Base-by-base conservation (phyloP, 345 rosid genomes). In the Aquilaria sinensis region DNA sequence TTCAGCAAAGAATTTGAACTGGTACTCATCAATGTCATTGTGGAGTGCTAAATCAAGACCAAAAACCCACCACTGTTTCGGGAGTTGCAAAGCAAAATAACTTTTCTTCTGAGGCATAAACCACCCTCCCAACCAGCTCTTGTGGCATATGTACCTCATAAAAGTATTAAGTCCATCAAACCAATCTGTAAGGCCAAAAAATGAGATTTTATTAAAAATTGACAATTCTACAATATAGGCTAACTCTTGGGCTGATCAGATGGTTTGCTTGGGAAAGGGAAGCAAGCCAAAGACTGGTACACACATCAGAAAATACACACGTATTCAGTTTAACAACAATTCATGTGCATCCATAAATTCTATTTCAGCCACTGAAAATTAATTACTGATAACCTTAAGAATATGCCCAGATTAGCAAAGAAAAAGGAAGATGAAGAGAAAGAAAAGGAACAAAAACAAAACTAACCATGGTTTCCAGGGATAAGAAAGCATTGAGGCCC, bases 111-210 rank as follows among this genome's bases (percentile, higher is more conserved):
- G 97, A 62, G 97, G 97, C 93, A 90, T 90, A 59, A 90, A 68
- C 97, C 97, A 88, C 67, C 97, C 97, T 50, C 97, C 97, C 78
- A 90, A 77, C 97, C 97, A 90, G 79, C 86, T 90, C 76, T 90
- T 88, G 66, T 88, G 96, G 73, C 97, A 90, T 68, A 90, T 90
- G 71, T 84, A 84, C 79, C 97, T 84, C 96, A 90, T 90, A 70
- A 90, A 90, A 71, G 97, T 90, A 72, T 90, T 76, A 67, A 90
- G 91, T 52, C 96, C 97, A 68, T 90, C 97, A 53, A 90, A 90
- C 97, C 97, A 90, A 71, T 90, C 97, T 90, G 78, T 52, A 50
- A 68, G 50, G 53, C 51, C 23, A 12, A 47, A 50, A 41, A 66
- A 12, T 37, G 56, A 47, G 62, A 60, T 32, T 2, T 3, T 3